Conservation (phyloP, 2,329 filamentous ascomycete species). For the Beauveria sp. region DNA sequence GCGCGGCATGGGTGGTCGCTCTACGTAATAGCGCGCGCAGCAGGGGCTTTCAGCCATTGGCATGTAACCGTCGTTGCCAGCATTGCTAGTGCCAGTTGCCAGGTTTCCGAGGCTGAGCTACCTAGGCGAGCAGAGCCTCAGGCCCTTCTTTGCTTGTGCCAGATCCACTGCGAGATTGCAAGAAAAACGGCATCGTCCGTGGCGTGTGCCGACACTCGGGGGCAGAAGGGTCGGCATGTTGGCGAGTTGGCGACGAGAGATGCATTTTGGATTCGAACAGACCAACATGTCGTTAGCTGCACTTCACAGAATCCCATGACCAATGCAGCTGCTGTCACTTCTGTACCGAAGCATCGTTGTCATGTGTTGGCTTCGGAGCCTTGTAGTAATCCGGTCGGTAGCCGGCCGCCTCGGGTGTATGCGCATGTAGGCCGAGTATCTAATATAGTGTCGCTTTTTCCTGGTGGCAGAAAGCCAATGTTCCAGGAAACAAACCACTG, state of each 20-base stretch:
- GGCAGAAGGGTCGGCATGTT: neutral
- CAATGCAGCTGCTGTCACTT: neutral
- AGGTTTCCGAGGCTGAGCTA: neutral
- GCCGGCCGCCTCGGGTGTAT: constrained; percentile 7
- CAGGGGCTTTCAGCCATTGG: neutral
- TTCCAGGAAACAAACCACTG: neutral
- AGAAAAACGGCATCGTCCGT: neutral
- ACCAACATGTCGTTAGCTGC: neutral
- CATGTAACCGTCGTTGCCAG: constrained; percentile 1
- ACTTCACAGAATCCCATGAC: neutral
- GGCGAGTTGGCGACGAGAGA: neutral
- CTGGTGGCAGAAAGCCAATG: neutral
- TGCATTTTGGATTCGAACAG: neutral
- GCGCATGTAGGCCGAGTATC: neutral
- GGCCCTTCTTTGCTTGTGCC: neutral
- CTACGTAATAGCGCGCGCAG: neutral
- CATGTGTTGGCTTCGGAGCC: constrained; percentile 3
- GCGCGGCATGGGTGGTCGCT: no score
- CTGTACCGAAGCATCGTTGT: neutral
- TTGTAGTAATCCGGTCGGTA: constrained; percentile 6
- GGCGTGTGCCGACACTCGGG: neutral
- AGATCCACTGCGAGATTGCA: constrained; percentile 9
- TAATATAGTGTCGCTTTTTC: neutral
- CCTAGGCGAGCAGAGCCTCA: constrained; percentile 11
- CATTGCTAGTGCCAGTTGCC: neutral